Evolutionary conservation across 2,329 filamentous ascomycete species (phyloP).

Genomic region (Talaromyces sp.): DNA sequence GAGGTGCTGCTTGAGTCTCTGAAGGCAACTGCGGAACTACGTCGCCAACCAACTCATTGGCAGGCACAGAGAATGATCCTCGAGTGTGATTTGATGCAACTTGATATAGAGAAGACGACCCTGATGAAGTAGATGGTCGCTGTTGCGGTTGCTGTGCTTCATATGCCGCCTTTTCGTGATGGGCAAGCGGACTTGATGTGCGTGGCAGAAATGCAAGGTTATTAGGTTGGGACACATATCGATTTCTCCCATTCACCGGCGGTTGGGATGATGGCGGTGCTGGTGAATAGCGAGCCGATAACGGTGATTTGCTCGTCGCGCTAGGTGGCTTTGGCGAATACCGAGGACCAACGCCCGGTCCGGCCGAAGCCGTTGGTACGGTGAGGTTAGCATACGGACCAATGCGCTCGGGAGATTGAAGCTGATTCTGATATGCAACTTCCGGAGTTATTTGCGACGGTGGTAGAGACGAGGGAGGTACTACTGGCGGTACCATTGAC

Average conservation of each 20-base stretch:
- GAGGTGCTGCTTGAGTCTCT: constrained; percentile 22
- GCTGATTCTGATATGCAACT: constrained; percentile 22
- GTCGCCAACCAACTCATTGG: not conserved
- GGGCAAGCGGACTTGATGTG: constrained; percentile 63
- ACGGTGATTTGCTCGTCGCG: constrained; percentile 33
- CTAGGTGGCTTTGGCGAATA: constrained; percentile 43
- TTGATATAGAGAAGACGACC: constrained; percentile 1
- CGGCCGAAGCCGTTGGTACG: constrained; percentile 28
- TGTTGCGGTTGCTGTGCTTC: constrained; percentile 27
- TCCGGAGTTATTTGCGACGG: constrained; percentile 12
- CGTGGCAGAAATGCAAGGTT: constrained; percentile 58
- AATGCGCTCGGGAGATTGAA: constrained; percentile 32
- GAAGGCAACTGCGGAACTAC: constrained; percentile 19
- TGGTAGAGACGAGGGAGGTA: constrained; percentile 24
- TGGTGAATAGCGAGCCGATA: constrained; percentile 44
- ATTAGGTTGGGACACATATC: constrained; percentile 41
- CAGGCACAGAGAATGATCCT: constrained; percentile 13
- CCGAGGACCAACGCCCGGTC: constrained; percentile 33
- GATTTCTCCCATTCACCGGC: constrained; percentile 29
- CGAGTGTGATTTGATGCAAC: constrained; percentile 5
- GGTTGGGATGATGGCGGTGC: constrained; percentile 40
- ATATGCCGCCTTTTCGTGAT: constrained; percentile 43
- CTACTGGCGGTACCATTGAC: constrained; percentile 14
- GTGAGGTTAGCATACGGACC: constrained; percentile 32
- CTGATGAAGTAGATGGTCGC: constrained; percentile 27